Conservation (phyloP, 768 basidiomycete species). For the Mycena metata region DNA sequence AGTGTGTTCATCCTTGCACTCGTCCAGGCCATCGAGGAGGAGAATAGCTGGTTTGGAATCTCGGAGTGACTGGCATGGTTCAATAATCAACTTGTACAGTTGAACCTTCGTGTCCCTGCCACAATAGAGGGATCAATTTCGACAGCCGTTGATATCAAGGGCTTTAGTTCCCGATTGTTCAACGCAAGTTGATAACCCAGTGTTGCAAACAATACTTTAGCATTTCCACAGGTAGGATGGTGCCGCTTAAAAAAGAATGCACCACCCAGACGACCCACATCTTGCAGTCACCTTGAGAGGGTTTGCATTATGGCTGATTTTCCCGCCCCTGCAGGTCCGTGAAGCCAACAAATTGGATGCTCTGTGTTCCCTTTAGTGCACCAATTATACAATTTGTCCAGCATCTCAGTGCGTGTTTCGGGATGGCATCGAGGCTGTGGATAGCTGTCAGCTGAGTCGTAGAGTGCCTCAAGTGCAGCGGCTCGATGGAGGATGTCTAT, state of each 20-base stretch:
- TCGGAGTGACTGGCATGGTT: not conserved
- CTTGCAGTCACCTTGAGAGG: not conserved
- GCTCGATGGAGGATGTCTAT: conserved; percentile 2
- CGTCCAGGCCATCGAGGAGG: too few species aligned
- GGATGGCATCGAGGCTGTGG: too few species aligned
- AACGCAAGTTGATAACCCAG: not conserved
- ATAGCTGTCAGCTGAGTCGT: conserved; percentile 4
- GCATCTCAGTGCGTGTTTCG: too few species aligned
- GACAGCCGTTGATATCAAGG: not conserved
- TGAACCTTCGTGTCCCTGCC: not conserved
- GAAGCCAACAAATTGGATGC: too few species aligned
- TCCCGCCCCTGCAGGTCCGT: conserved; percentile 3
- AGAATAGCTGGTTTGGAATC: not conserved
- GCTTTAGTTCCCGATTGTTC: not conserved
- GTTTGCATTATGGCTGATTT: conserved; percentile 8
- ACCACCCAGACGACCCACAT: not conserved
- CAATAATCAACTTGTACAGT: not conserved
- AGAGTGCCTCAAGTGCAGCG: not conserved
- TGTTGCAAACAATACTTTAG: too few species aligned
- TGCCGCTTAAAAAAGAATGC: not conserved
- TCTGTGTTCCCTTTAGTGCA: too few species aligned
- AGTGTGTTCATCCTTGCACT: too few species aligned
- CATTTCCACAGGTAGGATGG: not conserved
- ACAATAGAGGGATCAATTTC: not conserved
- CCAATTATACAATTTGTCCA: too few species aligned